These are phyloP conservation scores for Pseudozyma flocculosa DNA, from an alignment of 1,284 basidiomycete genomes.

Conservation along the genomic window DNA sequence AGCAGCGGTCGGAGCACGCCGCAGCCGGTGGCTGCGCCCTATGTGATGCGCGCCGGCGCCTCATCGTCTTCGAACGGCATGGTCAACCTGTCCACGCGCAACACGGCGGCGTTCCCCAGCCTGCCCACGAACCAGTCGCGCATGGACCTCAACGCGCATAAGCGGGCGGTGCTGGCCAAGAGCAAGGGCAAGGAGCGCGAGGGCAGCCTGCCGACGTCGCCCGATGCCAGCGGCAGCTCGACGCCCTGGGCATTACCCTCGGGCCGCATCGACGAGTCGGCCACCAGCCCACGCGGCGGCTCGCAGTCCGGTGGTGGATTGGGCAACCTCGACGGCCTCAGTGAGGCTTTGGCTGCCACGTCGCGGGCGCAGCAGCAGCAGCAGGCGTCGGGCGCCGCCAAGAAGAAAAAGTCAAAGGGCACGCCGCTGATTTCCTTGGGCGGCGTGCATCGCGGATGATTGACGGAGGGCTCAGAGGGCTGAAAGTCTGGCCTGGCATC, in stretches of 20 bases:
- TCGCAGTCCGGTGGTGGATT: background rate
- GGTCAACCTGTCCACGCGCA: background rate
- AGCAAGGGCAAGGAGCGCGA: background rate
- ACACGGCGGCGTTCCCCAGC: constrained; percentile 34
- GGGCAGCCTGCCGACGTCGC: constrained; percentile 1
- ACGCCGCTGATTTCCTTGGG: constrained; percentile 36
- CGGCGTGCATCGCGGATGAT: constrained; percentile 37
- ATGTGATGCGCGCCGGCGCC: constrained; percentile 2
- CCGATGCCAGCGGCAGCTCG: constrained; percentile 3
- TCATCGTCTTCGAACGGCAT: background rate
- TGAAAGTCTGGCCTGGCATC: background rate
- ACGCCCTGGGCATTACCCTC: constrained; percentile 17
- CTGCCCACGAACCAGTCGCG: constrained; percentile 39
- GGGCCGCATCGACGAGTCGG: constrained; percentile 21
- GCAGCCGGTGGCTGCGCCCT: constrained; percentile 17
- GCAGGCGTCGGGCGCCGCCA: constrained; percentile 6
- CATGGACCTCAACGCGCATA: constrained; percentile 42
- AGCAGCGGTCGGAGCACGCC: constrained; percentile 1
- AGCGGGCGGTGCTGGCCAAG: constrained; percentile 39
- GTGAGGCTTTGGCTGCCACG: constrained; percentile 17
- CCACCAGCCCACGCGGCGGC: background rate
- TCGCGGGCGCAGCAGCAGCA: background rate
- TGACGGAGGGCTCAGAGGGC: no score
- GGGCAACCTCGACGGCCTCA: constrained; percentile 12
- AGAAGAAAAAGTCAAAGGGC: constrained; percentile 43